A percentile compares a stretch with the other conserved stretches of the same genome.
phyloP scores from a whole-genome alignment of 768 basidiomycete genomes.

The Lactarius sp. region DNA sequence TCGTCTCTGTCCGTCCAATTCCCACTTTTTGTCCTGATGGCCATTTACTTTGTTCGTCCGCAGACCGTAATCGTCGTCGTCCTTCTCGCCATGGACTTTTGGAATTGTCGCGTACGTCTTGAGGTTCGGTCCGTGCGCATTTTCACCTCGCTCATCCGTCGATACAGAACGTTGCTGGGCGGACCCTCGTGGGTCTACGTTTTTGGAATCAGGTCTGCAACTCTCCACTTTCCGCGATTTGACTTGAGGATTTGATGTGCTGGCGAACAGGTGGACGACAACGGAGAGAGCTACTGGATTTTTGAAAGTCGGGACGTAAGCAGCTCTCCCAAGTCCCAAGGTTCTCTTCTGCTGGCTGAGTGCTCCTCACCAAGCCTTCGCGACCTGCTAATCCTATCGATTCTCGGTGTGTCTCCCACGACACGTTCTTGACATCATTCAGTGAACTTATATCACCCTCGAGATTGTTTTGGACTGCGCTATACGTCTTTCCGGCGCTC shows the following conservation, averaged over 20 bases:
- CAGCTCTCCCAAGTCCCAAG: conserved; percentile 15
- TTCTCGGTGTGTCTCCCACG: conserved; percentile 54
- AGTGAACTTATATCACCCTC: background rate
- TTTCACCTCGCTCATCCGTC: background rate
- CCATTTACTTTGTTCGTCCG: background rate
- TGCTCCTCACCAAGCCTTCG: conserved; percentile 54
- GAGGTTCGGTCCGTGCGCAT: background rate
- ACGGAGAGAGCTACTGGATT: conserved; percentile 95
- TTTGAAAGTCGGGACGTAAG: conserved; percentile 95
- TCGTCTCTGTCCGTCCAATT: conserved; percentile 70
- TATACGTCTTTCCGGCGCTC: conserved; percentile 83
- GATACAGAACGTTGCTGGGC: conserved; percentile 82
- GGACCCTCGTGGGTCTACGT: conserved; percentile 88
- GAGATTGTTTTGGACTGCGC: conserved; percentile 54
- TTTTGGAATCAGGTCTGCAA: conserved; percentile 91
- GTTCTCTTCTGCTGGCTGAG: conserved; percentile 3
- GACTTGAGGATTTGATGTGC: conserved; percentile 29
- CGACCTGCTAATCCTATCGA: conserved; percentile 85
- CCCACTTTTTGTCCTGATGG: background rate
- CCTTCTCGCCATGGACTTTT: conserved; percentile 94
- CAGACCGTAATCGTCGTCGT: conserved; percentile 91
- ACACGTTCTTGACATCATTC: background rate
- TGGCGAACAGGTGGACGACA: conserved; percentile 74
- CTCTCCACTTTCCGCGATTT: background rate
- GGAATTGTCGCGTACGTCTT: conserved; percentile 84